A percentile compares a stretch with the other conserved stretches of the same genome.
phyloP scores from a whole-genome alignment of 179 eudicot genomes.

The Spinacia oleracea region DNA sequence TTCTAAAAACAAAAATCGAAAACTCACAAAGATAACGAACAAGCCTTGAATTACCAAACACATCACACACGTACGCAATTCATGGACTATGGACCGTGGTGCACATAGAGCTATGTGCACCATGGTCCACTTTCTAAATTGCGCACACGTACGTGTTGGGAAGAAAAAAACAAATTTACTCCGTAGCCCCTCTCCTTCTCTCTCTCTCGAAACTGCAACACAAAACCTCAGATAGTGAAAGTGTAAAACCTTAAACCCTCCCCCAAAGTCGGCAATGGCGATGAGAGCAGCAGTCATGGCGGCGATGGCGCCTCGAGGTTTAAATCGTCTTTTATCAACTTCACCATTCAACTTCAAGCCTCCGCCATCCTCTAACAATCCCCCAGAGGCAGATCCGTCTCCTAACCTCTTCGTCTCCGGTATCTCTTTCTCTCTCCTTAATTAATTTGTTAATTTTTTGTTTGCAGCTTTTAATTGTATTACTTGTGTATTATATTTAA shows the following conservation, averaged over 20 bases:
- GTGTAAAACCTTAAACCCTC: slow-evolving; percentile 19
- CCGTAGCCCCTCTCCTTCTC: no score
- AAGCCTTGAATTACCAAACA: no score
- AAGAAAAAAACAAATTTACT: no score
- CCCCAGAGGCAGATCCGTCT: slow-evolving; percentile 58
- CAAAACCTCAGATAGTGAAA: slow-evolving; percentile 13
- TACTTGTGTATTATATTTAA: not conserved
- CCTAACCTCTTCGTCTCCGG: slow-evolving; percentile 76
- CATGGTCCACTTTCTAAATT: no score
- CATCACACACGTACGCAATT: no score
- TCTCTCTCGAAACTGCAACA: not conserved
- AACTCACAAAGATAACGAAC: no score
- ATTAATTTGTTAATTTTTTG: not conserved
- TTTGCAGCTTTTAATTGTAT: not conserved
- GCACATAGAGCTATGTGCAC: no score
- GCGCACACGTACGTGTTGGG: no score
- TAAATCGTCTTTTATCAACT: slow-evolving; percentile 46
- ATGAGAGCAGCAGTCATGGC: slow-evolving; percentile 45
- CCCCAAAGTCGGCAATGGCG: slow-evolving; percentile 36
- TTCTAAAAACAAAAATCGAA: no score
- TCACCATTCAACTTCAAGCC: slow-evolving; percentile 43
- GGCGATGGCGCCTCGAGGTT: slow-evolving; percentile 34
- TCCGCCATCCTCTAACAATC: slow-evolving; percentile 35
- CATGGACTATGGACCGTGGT: no score
- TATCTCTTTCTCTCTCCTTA: slow-evolving; percentile 2